phyloP scores from a whole-genome alignment of 2,329 filamentous ascomycete genomes.

The Ilyonectria sp. region DNA sequence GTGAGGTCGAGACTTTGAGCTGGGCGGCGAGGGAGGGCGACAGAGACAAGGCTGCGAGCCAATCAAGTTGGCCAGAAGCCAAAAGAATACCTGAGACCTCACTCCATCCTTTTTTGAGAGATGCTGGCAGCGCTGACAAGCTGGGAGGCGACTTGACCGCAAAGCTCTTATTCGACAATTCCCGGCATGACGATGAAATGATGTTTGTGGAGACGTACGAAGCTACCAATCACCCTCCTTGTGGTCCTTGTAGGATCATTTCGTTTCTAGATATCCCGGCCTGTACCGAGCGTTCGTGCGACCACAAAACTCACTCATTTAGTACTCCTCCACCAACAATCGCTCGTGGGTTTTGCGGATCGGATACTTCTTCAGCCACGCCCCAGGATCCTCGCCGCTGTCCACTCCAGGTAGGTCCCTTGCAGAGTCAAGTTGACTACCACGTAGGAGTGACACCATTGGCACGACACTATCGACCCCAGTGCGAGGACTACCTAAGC shows the following conservation, averaged over 20 bases:
- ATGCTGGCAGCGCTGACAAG: constrained; percentile 1
- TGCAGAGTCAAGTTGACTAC: constrained; percentile 12
- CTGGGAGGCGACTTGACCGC: neutral
- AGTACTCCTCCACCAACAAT: neutral
- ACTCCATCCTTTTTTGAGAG: constrained; percentile 4
- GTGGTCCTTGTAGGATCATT: neutral
- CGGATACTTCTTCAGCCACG: constrained; percentile 44
- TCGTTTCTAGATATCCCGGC: neutral
- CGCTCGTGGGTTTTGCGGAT: constrained; percentile 30
- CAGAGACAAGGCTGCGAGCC: neutral
- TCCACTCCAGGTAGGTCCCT: constrained; percentile 20
- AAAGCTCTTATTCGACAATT: neutral
- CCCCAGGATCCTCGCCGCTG: constrained; percentile 32
- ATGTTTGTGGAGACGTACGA: neutral
- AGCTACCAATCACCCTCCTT: too few relatives aligned
- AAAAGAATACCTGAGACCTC: constrained; percentile 7
- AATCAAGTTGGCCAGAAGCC: constrained; percentile 7
- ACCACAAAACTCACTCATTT: too few relatives aligned
- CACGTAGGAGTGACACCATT: constrained; percentile 3
- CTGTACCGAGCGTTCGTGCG: too few relatives aligned
- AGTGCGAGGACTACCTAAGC: neutral
- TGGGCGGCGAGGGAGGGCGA: too few relatives aligned
- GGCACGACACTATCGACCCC: constrained; percentile 1
- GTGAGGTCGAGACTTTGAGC: too few relatives aligned
- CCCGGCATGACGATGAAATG: constrained; percentile 13